phyloP scores from a whole-genome alignment of 495 filamentous ascomycete genomes.

The Cetradonia linearis region DNA sequence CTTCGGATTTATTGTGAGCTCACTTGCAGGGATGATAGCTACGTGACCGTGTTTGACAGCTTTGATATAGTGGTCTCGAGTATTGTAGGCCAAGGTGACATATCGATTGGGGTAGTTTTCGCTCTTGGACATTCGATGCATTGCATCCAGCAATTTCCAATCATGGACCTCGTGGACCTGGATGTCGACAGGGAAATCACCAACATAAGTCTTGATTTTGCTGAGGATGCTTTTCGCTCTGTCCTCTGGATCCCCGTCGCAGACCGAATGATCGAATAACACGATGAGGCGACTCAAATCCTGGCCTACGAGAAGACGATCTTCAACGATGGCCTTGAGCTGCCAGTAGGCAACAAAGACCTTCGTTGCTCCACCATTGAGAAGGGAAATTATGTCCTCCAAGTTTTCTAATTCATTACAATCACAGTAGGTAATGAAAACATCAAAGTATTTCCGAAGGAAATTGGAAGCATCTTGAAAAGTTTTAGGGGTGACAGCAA shows the following conservation, averaged over 20 bases:
- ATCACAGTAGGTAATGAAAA: constrained; percentile 64
- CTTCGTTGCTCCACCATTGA: constrained; percentile 79
- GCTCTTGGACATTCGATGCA: constrained; percentile 24
- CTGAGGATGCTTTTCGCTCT: constrained; percentile 37
- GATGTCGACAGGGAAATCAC: constrained; percentile 40
- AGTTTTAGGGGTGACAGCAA: constrained; percentile 48
- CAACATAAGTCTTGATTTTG: constrained; percentile 44
- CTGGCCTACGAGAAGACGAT: constrained; percentile 23
- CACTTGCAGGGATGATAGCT: constrained; percentile 63
- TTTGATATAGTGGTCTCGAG: constrained; percentile 32
- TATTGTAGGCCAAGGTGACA: constrained; percentile 29
- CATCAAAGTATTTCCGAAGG: constrained; percentile 54
- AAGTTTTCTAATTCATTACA: constrained; percentile 55
- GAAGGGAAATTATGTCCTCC: constrained; percentile 65
- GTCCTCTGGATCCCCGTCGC: constrained; percentile 27
- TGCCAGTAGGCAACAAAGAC: constrained; percentile 70
- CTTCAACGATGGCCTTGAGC: constrained; percentile 41
- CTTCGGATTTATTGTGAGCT: constrained; percentile 55
- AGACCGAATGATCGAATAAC: constrained; percentile 28
- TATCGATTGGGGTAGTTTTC: constrained; percentile 35
- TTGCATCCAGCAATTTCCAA: constrained; percentile 27
- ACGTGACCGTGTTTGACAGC: constrained; percentile 50
- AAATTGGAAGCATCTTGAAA: constrained; percentile 54
- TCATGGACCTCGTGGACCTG: constrained; percentile 36
- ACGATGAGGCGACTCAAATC: constrained; percentile 22